Conservation (phyloP, 2,329 filamentous ascomycete genomes). For the Colletotrichum sp. region DNA sequence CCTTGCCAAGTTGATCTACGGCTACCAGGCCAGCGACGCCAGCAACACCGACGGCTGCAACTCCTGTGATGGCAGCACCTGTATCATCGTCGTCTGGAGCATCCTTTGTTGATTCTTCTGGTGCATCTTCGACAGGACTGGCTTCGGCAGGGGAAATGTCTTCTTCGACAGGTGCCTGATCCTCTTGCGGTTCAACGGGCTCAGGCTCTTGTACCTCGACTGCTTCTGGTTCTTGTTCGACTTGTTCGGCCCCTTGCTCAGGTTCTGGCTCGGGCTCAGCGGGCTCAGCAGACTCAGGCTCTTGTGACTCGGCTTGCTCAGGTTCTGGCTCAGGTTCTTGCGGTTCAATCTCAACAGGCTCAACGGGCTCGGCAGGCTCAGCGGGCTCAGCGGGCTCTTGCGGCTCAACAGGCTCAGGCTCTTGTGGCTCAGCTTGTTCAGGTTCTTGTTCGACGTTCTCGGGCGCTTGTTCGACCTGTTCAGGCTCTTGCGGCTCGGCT, state of each 20-base stretch:
- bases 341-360: background rate
- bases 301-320: background rate
- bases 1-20: background rate
- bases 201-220: background rate
- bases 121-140: background rate
- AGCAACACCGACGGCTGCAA: background rate
- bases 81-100: background rate
- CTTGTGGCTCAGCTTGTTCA: background rate
- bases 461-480: slow-evolving; percentile 1
- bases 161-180: slow-evolving; percentile 7
- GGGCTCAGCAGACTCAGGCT: slow-evolving; percentile 4
- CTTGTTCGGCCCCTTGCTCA: background rate
- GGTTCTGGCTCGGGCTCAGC: background rate
- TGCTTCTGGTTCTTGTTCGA: background rate
- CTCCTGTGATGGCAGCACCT: background rate
- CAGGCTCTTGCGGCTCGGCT: background rate
- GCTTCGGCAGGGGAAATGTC: background rate
- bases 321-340: too few relatives aligned
- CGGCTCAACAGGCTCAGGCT: background rate
- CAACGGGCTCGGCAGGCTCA: background rate
- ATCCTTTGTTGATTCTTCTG: background rate
- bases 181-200: background rate
- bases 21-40: background rate
- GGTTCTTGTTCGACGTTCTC: background rate
- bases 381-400: background rate